A percentile compares a stretch with the other conserved stretches of the same genome.
Evolutionary conservation across 805 yeast genomes (phyloP).

Genomic region (Teunomyces funiuensis): DNA sequence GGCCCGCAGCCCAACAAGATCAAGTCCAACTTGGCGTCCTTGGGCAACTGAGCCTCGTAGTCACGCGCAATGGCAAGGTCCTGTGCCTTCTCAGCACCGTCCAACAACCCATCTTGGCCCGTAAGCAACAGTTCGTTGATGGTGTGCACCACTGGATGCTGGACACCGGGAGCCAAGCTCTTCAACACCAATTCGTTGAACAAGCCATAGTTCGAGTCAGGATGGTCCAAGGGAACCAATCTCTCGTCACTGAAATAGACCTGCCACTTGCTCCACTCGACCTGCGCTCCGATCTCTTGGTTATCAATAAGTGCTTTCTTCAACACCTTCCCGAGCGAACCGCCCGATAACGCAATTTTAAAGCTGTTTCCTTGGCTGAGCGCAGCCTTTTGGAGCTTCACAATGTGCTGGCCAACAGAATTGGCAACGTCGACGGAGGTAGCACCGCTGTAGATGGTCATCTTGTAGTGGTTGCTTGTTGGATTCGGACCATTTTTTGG

Average conservation of each 20-base stretch:
- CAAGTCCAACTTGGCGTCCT: slow-evolving; percentile 52
- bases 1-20: slow-evolving; percentile 90
- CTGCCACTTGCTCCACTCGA: slow-evolving; percentile 74
- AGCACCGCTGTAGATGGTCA: slow-evolving; percentile 40
- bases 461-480: neutral
- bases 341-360: slow-evolving; percentile 85
- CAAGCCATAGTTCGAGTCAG: slow-evolving; percentile 83
- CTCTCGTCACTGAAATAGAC: slow-evolving; percentile 91
- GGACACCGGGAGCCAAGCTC: slow-evolving; percentile 40
- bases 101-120: slow-evolving; percentile 44
- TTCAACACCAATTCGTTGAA: slow-evolving; percentile 65
- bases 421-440: slow-evolving; percentile 61
- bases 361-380: slow-evolving; percentile 49
- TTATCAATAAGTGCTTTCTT: slow-evolving; percentile 66
- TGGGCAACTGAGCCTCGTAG: slow-evolving; percentile 61
- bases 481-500: neutral
- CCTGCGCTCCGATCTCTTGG: slow-evolving; percentile 37
- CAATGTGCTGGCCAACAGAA: slow-evolving; percentile 62
- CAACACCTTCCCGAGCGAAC: slow-evolving; percentile 78
- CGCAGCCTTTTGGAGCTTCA: slow-evolving; percentile 62
- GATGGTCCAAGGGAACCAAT: slow-evolving; percentile 76
- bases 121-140: slow-evolving; percentile 63
- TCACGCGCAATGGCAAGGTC: slow-evolving; percentile 54
- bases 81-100: slow-evolving; percentile 48
- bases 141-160: slow-evolving; percentile 65